These are phyloP conservation scores for Panaeolus cyanescens DNA, from an alignment of 768 basidiomycete species.

Conservation along the genomic window DNA sequence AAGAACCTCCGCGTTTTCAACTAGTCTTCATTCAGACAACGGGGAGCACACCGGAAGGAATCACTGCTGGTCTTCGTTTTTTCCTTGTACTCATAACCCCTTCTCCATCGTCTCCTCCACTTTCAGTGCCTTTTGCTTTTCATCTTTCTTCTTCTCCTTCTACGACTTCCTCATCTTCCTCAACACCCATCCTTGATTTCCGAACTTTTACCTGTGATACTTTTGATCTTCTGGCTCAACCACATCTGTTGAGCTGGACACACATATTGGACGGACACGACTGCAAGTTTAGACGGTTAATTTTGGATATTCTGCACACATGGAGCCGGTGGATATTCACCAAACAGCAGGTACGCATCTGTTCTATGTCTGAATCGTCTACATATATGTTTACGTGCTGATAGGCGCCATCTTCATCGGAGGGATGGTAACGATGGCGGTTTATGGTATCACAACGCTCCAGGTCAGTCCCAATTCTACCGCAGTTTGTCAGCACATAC, in stretches of 20 bases:
- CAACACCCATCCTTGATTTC: neutral
- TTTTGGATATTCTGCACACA: neutral
- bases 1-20: neutral
- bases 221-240: neutral
- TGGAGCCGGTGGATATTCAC: neutral
- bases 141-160: neutral
- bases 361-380: neutral
- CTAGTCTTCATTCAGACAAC: neutral
- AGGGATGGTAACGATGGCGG: slow-evolving; percentile 33
- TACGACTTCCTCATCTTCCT: neutral
- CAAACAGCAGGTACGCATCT: slow-evolving; percentile 6
- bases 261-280: no score
- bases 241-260: neutral
- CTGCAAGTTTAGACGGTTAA: no score
- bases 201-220: neutral
- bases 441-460: slow-evolving; percentile 46
- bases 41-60: neutral
- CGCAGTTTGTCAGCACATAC: neutral
- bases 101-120: neutral
- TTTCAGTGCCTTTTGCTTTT: no score
- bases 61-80: neutral
- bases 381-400: neutral
- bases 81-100: neutral
- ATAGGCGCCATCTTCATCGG: slow-evolving; percentile 41
- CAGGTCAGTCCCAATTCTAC: slow-evolving; percentile 27